phyloP scores from a whole-genome alignment of 345 rosid species.

The Diplotaxis tenuifolia region DNA sequence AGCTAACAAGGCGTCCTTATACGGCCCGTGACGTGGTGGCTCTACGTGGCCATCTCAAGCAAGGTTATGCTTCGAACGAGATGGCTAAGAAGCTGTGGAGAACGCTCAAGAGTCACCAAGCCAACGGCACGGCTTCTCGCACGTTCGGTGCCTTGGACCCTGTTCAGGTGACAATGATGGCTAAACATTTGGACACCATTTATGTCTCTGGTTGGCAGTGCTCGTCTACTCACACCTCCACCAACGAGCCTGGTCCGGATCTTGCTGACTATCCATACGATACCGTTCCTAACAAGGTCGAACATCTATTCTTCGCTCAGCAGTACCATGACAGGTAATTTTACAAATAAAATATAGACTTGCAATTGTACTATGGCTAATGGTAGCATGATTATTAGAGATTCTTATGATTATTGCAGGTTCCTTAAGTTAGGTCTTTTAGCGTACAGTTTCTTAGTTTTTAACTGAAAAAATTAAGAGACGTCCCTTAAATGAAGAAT shows the following conservation, averaged over 20 bases:
- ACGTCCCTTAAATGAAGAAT: too few relatives aligned
- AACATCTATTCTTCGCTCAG: conserved; percentile 89
- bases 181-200: conserved; percentile 79
- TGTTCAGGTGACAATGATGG: conserved; percentile 97
- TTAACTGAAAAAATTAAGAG: too few relatives aligned
- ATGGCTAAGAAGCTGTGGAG: conserved; percentile 88
- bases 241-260: conserved; percentile 96
- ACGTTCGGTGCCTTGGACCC: conserved; percentile 96
- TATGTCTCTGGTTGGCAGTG: conserved; percentile 99
- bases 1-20: conserved; percentile 77
- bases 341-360: neutral
- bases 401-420: too few relatives aligned
- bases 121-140: conserved; percentile 84
- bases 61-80: conserved; percentile 82
- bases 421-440: too few relatives aligned
- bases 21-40: conserved; percentile 85
- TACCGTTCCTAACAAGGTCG: conserved; percentile 94
- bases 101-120: conserved; percentile 86
- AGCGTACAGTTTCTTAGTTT: too few relatives aligned
- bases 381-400: neutral
- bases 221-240: conserved; percentile 89
- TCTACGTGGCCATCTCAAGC: conserved; percentile 75
- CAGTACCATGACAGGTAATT: conserved; percentile 75
- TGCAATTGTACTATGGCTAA: neutral
- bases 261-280: conserved; percentile 97